Evolutionary conservation across 441 rosid species (phyloP).

Genomic region (Brassica balearica): DNA sequence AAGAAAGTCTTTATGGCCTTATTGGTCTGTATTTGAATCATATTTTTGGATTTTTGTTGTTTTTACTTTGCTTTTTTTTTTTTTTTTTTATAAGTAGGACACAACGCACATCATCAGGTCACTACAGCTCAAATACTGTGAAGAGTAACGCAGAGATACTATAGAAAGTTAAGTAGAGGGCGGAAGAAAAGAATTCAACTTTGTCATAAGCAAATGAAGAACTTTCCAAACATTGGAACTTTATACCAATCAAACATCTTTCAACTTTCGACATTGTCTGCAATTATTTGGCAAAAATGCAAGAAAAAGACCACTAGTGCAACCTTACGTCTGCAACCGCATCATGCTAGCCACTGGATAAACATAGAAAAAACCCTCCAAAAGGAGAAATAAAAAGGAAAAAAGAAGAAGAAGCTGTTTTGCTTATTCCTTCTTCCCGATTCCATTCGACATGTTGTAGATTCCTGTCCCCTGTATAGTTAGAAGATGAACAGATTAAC

Average conservation of each 20-base stretch:
- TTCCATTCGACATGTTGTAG: conserved; percentile 92
- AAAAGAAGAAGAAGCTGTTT: neutral
- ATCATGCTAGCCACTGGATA: conserved; percentile 22
- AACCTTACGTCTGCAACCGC: conserved; percentile 13
- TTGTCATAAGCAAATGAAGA: conserved; percentile 6
- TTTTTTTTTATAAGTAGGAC: too few relatives aligned
- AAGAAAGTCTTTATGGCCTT: neutral
- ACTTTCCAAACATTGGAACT: conserved; percentile 1
- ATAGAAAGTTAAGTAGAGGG: neutral
- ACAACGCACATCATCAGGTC: too few relatives aligned
- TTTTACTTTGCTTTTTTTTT: too few relatives aligned
- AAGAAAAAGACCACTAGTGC: conserved; percentile 36
- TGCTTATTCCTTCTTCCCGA: conserved; percentile 87
- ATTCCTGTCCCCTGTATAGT: conserved; percentile 77
- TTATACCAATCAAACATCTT: conserved; percentile 33
- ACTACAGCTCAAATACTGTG: neutral
- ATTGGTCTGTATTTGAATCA: neutral
- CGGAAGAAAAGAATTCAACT: neutral
- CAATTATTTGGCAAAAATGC: conserved; percentile 41
- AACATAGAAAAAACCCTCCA: conserved; percentile 31
- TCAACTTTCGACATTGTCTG: conserved; percentile 43
- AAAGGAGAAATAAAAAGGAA: conserved; percentile 25
- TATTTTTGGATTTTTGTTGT: neutral
- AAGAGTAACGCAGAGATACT: neutral
- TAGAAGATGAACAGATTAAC: neutral